phyloP scores from a whole-genome alignment of 441 rosid genomes.

The Syzygium syzygioides region DNA sequence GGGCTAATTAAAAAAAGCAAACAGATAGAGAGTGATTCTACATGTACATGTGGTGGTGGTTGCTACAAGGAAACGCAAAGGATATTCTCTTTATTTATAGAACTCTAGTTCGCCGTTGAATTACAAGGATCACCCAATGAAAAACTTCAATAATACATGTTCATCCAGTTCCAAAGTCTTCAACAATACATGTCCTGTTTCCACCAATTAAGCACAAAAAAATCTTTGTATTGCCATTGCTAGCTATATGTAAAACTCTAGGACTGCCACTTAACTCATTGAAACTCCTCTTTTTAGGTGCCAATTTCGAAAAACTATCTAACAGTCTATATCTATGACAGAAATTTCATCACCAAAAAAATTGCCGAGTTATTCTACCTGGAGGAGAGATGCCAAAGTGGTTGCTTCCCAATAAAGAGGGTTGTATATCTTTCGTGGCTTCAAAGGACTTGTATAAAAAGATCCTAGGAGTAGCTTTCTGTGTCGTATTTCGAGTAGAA shows the following conservation, averaged over 20 bases:
- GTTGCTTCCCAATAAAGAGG: not conserved
- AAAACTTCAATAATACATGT: not conserved
- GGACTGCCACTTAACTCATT: not conserved
- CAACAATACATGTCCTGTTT: not conserved
- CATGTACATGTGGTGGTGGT: not conserved
- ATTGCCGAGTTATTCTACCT: accelerated
- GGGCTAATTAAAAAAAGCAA: not conserved
- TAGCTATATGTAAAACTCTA: not conserved
- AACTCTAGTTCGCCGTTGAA: not conserved
- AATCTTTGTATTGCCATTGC: not conserved
- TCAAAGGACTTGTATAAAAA: not conserved
- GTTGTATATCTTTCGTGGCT: not conserved
- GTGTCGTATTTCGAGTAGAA: not conserved
- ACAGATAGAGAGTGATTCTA: not conserved
- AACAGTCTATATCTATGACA: not conserved
- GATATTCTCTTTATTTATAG: not conserved
- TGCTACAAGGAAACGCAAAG: not conserved
- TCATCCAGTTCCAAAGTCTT: not conserved
- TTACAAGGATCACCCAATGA: not conserved
- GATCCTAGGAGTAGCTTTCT: not conserved
- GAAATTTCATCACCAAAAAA: accelerated
- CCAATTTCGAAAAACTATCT: not conserved
- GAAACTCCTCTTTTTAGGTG: not conserved
- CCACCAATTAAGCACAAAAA: not conserved
- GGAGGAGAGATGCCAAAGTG: not conserved